Evolutionary conservation across 192 early-diverging fungal species (phyloP).

Genomic region (Umbelopsis vinacea): DNA sequence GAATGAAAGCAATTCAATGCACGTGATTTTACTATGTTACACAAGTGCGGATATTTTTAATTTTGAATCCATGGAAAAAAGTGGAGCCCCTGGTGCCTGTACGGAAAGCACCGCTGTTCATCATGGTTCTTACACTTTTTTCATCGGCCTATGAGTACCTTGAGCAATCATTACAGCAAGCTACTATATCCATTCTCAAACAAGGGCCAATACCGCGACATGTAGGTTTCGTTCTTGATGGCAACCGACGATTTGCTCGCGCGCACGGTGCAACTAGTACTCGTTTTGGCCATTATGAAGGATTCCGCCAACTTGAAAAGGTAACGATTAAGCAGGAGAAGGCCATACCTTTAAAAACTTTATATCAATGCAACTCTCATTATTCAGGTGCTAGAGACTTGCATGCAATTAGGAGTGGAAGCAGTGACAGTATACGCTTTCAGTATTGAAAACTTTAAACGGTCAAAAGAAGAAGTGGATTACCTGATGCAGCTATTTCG

Average conservation of each 20-base stretch:
- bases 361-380: background rate
- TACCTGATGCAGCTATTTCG: slow-evolving; percentile 82
- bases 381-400: slow-evolving; percentile 81
- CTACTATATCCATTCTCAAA: slow-evolving; percentile 39
- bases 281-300: slow-evolving; percentile 76
- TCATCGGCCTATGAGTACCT: background rate
- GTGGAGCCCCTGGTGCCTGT: background rate
- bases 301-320: slow-evolving; percentile 77
- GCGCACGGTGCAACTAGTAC: slow-evolving; percentile 58
- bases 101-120: background rate
- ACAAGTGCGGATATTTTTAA: too few species aligned
- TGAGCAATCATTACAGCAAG: slow-evolving; percentile 20
- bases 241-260: slow-evolving; percentile 91
- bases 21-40: too few species aligned
- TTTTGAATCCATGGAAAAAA: too few species aligned
- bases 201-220: slow-evolving; percentile 88
- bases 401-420: slow-evolving; percentile 82
- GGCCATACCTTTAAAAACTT: background rate
- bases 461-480: slow-evolving; percentile 83
- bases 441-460: slow-evolving; percentile 97
- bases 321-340: slow-evolving; percentile 43
- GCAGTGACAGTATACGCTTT: slow-evolving; percentile 96
- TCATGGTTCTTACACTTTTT: background rate
- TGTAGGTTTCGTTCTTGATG: slow-evolving; percentile 97
- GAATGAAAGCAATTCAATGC: too few species aligned